These are phyloP conservation scores for Rhododendron vialii DNA, from an alignment of 148 eudicot species.

Conservation along the genomic window DNA sequence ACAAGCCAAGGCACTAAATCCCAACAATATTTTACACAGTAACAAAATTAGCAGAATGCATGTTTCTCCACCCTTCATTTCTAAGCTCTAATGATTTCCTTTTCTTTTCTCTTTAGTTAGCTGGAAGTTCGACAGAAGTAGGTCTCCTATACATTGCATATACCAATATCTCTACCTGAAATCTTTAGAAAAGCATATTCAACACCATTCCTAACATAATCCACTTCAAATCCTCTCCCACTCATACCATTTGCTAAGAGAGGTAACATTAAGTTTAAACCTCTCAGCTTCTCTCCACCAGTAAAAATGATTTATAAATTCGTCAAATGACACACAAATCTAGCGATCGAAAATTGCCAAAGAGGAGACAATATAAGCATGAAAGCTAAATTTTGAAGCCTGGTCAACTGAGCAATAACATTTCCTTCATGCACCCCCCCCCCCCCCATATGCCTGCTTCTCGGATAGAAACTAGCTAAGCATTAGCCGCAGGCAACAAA, in stretches of 20 bases:
- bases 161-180: not conserved
- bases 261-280: not conserved
- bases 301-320: not conserved
- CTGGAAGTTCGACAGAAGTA: not conserved
- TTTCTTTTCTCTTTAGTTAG: no score
- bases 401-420: not conserved
- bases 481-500: not conserved
- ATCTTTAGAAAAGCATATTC: not conserved
- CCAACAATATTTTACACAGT: not conserved
- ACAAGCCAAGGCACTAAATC: not conserved
- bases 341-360: not conserved
- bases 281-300: not conserved
- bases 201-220: not conserved
- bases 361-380: not conserved
- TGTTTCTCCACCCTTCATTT: not conserved
- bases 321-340: not conserved
- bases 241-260: not conserved
- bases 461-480: not conserved
- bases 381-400: not conserved
- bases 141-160: not conserved
- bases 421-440: not conserved
- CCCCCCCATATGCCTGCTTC: not conserved
- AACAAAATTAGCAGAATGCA: not conserved
- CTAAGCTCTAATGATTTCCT: not conserved
- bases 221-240: not conserved